phyloP scores from a whole-genome alignment of 2,329 filamentous ascomycete genomes.

The Claviceps humidiphila region DNA sequence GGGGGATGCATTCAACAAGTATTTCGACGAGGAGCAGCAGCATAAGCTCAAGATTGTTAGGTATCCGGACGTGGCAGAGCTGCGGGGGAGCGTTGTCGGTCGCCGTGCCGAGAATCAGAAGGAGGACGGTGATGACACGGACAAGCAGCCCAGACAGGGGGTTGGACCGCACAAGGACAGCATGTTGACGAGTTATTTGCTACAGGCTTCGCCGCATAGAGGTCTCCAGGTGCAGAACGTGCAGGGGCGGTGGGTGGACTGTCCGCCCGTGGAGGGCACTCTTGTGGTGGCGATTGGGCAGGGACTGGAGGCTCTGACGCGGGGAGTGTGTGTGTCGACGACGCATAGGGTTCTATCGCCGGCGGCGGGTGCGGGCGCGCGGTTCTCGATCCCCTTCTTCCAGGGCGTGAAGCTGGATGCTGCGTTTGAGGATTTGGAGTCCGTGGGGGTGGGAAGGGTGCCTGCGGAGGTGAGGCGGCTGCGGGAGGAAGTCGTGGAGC shows the following conservation, averaged over 20 bases:
- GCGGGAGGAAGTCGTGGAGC: conserved; percentile 43
- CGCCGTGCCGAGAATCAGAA: too few species aligned
- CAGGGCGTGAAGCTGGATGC: conserved; percentile 73
- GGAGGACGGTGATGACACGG: conserved; percentile 13
- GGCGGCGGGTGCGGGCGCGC: conserved; percentile 50
- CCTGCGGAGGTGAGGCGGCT: conserved; percentile 51
- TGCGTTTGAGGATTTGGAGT: conserved; percentile 63
- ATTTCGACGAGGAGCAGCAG: conserved; percentile 63
- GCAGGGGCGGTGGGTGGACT: conserved; percentile 68
- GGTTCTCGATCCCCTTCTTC: conserved; percentile 78
- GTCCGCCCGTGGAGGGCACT: conserved; percentile 60
- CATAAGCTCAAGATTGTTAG: conserved; percentile 86
- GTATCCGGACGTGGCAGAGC: conserved; percentile 59
- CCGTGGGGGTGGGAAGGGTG: conserved; percentile 39
- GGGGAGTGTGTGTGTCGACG: conserved; percentile 68
- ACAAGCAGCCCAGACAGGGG: conserved; percentile 36
- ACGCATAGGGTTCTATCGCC: conserved; percentile 77
- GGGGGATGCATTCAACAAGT: conserved; percentile 56
- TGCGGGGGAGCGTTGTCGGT: conserved; percentile 24
- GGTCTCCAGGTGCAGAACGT: conserved; percentile 78
- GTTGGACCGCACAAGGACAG: conserved; percentile 77
- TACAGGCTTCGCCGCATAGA: conserved; percentile 64
- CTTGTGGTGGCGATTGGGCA: conserved; percentile 82
- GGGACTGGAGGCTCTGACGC: conserved; percentile 72
- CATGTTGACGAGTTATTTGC: conserved; percentile 69